Percentiles rank a stretch among this genome's conserved stretches.
phyloP scores from a whole-genome alignment of 129 eudicot genomes.

The Pittosporum tobira region DNA sequence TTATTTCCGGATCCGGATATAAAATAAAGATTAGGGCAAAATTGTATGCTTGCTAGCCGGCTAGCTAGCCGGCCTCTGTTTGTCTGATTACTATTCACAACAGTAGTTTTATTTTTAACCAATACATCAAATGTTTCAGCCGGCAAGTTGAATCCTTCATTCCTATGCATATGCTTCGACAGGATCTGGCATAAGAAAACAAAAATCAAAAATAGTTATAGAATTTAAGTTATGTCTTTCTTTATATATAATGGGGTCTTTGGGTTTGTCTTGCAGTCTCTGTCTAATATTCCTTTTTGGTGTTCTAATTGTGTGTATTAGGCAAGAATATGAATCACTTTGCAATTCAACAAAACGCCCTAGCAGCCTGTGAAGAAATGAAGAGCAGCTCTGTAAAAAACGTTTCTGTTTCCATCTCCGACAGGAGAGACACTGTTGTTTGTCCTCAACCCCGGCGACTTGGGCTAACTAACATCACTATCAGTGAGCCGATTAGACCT shows the following conservation, averaged over 20 bases:
- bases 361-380: conserved; percentile 60
- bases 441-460: conserved; percentile 81
- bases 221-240: background rate
- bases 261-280: conserved; percentile 8
- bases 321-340: conserved; percentile 43
- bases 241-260: conserved; percentile 14
- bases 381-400: conserved; percentile 44
- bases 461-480: conserved; percentile 28
- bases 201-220: background rate
- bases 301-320: conserved; percentile 1
- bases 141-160: conserved; percentile 2
- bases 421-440: conserved; percentile 54
- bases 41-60: background rate
- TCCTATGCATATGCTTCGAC: conserved; percentile 2
- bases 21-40: background rate
- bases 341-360: conserved; percentile 53
- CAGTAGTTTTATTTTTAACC: background rate
- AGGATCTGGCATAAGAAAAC: conserved; percentile 14
- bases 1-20: background rate
- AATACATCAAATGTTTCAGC: conserved; percentile 12
- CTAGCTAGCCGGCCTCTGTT: background rate
- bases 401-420: conserved; percentile 28
- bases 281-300: conserved; percentile 11
- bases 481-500: conserved; percentile 41
- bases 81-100: conserved; percentile 1